Evolutionary conservation across 2,329 filamentous ascomycete genomes (phyloP), one percentile per base, ranked within the genome.

Genomic region (Gliomastix tumulicola): DNA sequence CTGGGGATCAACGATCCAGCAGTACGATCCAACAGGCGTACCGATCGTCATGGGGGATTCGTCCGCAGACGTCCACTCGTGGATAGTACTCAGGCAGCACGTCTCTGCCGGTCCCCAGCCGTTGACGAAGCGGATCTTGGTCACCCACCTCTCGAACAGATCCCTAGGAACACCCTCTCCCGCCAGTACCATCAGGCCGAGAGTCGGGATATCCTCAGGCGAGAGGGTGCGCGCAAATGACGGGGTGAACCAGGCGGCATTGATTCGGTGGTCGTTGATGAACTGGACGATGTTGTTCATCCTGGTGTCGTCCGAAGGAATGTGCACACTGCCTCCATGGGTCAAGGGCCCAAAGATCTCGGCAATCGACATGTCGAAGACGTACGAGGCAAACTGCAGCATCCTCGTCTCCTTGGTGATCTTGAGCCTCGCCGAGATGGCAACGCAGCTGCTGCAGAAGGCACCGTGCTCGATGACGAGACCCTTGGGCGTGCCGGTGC

Each of bases 251-350:
- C 15, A 23, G 3, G 32, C 15, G 21, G 9, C 30, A 18, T 28
- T 39, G 16, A 30, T 18, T 5, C 23, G 13, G 5, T 15, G 6
- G 15, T n/a, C 10, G 7, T 7, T 4, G 7, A 35, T 32, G 25
- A 28, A 27, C 7, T 16, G 32, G 6, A 18, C 13, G 3, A 39
- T 11, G 25, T 22, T 17, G 32, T 34, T 30, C 31, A 30, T 28
- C 10, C 37, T 18, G 21, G 19, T 16, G 1, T 53, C 48, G n/a
- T 66, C 59, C 2, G 53, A 57, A 1, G 62, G 57, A 2, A 66
- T 49, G 20, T 61, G 65, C 1, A 67, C 43, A 17, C 57, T 60
- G 5, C 59, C 63, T 15, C 64, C 64, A 5, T 48, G 37, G n/a
- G 21, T 13, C 16, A 39, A 19, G 5, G 37, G 16, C 5, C 11